Base-by-base conservation (phyloP, 108 stramenopile species). In the Schizochytrium sp. region DNA sequence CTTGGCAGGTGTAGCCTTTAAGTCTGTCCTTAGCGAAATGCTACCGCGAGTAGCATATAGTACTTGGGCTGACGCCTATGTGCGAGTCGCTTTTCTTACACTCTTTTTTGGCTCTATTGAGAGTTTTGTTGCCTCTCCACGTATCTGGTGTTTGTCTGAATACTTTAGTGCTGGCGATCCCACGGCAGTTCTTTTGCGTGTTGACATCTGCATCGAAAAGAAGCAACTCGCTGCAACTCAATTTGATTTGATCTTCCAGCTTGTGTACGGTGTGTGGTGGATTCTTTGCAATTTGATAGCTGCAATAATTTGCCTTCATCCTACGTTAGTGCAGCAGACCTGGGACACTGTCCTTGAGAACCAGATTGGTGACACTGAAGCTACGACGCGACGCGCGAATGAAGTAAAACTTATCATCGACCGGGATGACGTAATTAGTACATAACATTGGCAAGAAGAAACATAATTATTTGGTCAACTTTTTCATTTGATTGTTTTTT, bases 351-450 rank as follows among this genome's bases (percentile, higher is more conserved):
- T 83, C 55, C 76, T 83, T 40, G 76, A 0, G 17, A 83, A 83
- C 76, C 76, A 83, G 3, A 83, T 83, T 28, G 76, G 76, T 38
- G 76, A 83, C 50, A 83, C 76, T 2, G 76, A 83, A 17, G 53
- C 50, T 53, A 83, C 76, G 10, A 55, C 53, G 0, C 47, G 53
- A 5, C 76, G 76, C 3, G 47, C 76, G 15, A 69, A 69, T 44
- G 64, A 69, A 38, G 1, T 69, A 7, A 3, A 44, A 8, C 64
- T 69, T 44, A 28, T 69, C 42, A 15, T 69, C 28, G 64, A 38
- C 19, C 42, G 44, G 42, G 64, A 69, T 3, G 64, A 69, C 1
- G 64, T 44, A 44, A 44, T 7, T 69, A 44, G 64, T 0, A 10
- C 42, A 69, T n/a, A n/a, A 60, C 19, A n/a, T 17, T n/a, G 59